Conservation (phyloP, 1,284 basidiomycete species). For the Trametes hirsuta region DNA sequence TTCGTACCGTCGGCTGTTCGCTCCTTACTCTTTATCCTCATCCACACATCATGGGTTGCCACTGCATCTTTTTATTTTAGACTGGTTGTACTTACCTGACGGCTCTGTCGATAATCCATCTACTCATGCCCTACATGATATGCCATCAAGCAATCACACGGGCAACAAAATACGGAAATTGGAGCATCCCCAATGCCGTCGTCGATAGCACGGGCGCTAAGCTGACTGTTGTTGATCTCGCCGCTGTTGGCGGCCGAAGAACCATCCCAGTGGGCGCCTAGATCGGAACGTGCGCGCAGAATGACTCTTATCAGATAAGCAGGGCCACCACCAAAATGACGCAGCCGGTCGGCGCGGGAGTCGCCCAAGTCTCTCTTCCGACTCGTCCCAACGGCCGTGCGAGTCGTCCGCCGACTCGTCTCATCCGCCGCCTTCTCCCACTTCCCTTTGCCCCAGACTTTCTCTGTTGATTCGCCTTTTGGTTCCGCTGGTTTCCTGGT, state of each 20-base stretch:
- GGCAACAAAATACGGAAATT: background rate
- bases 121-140: slow-evolving; percentile 6
- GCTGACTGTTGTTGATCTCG: no score
- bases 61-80: slow-evolving; percentile 28
- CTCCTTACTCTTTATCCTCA: slow-evolving; percentile 25
- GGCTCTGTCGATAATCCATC: slow-evolving; percentile 23
- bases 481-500: background rate
- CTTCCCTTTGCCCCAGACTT: background rate
- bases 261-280: slow-evolving; percentile 3
- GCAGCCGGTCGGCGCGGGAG: slow-evolving; percentile 22
- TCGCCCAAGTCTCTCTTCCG: slow-evolving; percentile 6
- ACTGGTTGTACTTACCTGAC: slow-evolving; percentile 29
- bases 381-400: slow-evolving; percentile 16
- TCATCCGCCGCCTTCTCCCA: slow-evolving; percentile 1
- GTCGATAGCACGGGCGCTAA: background rate
- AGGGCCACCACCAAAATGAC: slow-evolving; percentile 17
- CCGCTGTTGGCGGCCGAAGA: background rate
- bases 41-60: slow-evolving; percentile 24
- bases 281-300: slow-evolving; percentile 1
- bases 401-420: slow-evolving; percentile 15
- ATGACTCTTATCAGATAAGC: slow-evolving; percentile 29
- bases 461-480: background rate
- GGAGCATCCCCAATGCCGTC: background rate
- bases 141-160: background rate
- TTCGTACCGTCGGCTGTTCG: slow-evolving; percentile 22